A percentile compares a stretch with the other conserved stretches of the same genome.
Evolutionary conservation across 371 early-diverging fungal species (phyloP).

Genomic region (Mucor saturninus): DNA sequence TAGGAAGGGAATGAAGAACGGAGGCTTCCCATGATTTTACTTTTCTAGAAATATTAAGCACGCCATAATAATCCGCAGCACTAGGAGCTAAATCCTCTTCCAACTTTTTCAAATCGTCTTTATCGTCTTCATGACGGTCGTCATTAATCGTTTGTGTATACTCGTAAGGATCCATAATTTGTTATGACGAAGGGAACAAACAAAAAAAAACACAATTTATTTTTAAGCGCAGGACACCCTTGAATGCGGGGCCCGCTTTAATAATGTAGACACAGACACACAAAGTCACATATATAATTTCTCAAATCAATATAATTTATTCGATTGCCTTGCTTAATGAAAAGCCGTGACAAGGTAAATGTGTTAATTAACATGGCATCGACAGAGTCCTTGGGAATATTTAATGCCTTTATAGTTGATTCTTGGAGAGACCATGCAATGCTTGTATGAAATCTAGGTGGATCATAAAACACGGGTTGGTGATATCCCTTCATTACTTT

Average conservation of each 20-base stretch:
- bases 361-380: constrained; percentile 16
- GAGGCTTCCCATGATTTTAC: constrained; percentile 42
- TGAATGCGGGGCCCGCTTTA: not conserved
- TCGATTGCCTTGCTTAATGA: constrained; percentile 43
- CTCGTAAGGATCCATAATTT: constrained; percentile 62
- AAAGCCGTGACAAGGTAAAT: constrained; percentile 20
- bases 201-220: constrained; percentile 1
- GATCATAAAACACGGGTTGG: constrained; percentile 45
- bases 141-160: constrained; percentile 36
- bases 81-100: constrained; percentile 55
- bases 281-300: not conserved
- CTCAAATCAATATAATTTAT: not conserved
- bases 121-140: constrained; percentile 46
- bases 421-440: constrained; percentile 43
- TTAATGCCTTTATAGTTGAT: constrained; percentile 2
- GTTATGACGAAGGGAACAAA: constrained; percentile 1
- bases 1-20: not conserved
- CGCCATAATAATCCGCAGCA: constrained; percentile 77
- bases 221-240: constrained; percentile 11
- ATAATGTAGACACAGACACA: no score
- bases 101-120: constrained; percentile 50
- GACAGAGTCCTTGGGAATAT: constrained; percentile 21
- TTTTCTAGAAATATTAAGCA: constrained; percentile 80
- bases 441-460: constrained; percentile 56
- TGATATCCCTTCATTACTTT: constrained; percentile 25